A percentile compares a stretch with the other conserved stretches of the same genome.
These are phyloP conservation scores for Eimeria acervulina DNA, from an alignment of 169 alveolate species.

Conservation along the genomic window DNA sequence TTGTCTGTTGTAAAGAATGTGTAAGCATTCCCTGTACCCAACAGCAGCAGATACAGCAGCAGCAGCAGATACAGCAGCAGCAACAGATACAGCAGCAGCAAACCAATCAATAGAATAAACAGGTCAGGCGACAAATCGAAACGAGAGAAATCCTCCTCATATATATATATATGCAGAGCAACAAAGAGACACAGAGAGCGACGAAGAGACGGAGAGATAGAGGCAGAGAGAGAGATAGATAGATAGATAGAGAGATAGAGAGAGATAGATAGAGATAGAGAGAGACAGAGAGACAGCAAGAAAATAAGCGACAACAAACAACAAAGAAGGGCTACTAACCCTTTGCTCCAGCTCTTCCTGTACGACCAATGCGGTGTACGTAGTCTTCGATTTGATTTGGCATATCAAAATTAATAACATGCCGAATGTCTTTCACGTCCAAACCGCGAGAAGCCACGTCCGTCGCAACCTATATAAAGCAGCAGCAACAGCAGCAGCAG, in stretches of 20 bases:
- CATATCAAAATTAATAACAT: constrained; percentile 99
- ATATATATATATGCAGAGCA: too few species aligned
- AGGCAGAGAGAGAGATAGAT: too few species aligned
- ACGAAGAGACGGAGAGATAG: too few species aligned
- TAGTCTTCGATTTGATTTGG: constrained; percentile 99
- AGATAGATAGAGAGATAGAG: too few species aligned
- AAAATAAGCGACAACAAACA: too few species aligned
- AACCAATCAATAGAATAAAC: neutral
- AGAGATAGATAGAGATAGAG: too few species aligned
- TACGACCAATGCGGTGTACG: constrained; percentile 98
- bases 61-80: too few species aligned
- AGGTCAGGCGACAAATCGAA: neutral
- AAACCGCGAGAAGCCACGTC: constrained; percentile 99
- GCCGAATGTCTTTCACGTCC: constrained; percentile 98
- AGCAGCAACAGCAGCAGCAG: neutral
- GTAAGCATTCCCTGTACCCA: constrained; percentile 92
- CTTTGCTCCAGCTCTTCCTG: constrained; percentile 91
- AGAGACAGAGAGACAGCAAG: too few species aligned
- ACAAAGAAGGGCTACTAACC: constrained; percentile 27
- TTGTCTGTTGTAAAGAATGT: constrained; percentile 96
- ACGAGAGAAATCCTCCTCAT: too few species aligned
- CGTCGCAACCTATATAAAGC: constrained; percentile 95
- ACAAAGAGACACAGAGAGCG: too few species aligned
- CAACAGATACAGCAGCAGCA: too few species aligned
- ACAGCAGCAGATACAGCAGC: too few species aligned